Conservation (phyloP, 306 rosid genomes). For the Quercus agrifolia region DNA sequence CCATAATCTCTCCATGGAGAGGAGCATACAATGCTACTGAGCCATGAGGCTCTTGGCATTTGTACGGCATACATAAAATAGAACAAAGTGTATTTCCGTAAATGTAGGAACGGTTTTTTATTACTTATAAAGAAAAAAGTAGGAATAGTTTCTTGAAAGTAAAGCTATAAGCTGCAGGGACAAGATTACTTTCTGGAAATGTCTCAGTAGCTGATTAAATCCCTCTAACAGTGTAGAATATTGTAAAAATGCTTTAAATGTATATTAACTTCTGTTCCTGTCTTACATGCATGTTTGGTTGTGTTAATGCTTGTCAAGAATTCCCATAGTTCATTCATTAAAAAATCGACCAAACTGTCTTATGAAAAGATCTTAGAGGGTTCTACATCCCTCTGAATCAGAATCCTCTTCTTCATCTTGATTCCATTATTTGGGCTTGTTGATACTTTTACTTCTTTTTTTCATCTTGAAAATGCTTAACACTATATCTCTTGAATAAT, state of each 20-base stretch:
- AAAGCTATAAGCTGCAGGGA: background rate
- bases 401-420: conserved; percentile 4
- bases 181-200: background rate
- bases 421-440: conserved; percentile 15
- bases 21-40: no score
- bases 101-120: background rate
- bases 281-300: background rate
- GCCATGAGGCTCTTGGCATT: background rate
- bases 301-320: background rate
- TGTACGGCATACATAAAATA: background rate
- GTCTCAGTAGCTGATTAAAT: background rate
- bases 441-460: background rate
- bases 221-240: background rate
- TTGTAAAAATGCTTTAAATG: background rate
- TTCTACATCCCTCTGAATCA: background rate
- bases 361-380: background rate
- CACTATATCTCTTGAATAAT: conserved; percentile 19
- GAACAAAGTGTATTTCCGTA: background rate
- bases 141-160: background rate
- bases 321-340: background rate
- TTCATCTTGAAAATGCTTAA: conserved; percentile 12
- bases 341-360: background rate
- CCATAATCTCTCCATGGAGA: no score
- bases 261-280: background rate
- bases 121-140: background rate